Evolutionary conservation across 1,139 yeast species (phyloP).

Genomic region (Hansenula sp.): DNA sequence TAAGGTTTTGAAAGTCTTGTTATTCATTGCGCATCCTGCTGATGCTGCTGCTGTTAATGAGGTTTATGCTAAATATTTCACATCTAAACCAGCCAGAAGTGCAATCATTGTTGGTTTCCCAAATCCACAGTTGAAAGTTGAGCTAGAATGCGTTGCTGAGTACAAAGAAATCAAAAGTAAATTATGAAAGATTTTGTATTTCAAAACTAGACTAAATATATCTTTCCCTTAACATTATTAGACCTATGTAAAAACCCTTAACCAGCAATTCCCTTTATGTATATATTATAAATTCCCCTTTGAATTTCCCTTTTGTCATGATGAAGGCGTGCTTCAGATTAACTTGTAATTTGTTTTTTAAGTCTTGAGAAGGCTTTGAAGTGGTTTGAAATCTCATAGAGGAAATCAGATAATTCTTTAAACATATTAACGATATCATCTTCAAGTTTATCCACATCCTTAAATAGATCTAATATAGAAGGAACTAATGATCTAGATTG

Average conservation of each 20-base stretch:
- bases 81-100: conserved; percentile 50
- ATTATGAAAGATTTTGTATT: no score
- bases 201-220: no score
- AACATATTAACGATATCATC: conserved; percentile 9
- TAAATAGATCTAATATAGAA: conserved; percentile 7
- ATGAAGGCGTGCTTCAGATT: neutral
- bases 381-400: conserved; percentile 5
- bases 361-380: neutral
- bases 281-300: no score
- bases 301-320: no score
- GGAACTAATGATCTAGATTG: conserved; percentile 5
- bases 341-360: no score
- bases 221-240: no score
- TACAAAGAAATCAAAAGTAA: conserved; percentile 7
- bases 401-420: conserved; percentile 5
- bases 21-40: conserved; percentile 43
- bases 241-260: no score
- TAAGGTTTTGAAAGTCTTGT: conserved; percentile 46
- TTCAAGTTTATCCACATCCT: conserved; percentile 10
- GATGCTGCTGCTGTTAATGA: conserved; percentile 42
- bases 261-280: no score
- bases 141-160: conserved; percentile 39
- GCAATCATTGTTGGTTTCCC: conserved; percentile 47
- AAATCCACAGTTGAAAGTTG: conserved; percentile 35
- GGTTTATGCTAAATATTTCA: conserved; percentile 43